Conservation (phyloP, 768 basidiomycete species). For the Trametes meyenii region DNA sequence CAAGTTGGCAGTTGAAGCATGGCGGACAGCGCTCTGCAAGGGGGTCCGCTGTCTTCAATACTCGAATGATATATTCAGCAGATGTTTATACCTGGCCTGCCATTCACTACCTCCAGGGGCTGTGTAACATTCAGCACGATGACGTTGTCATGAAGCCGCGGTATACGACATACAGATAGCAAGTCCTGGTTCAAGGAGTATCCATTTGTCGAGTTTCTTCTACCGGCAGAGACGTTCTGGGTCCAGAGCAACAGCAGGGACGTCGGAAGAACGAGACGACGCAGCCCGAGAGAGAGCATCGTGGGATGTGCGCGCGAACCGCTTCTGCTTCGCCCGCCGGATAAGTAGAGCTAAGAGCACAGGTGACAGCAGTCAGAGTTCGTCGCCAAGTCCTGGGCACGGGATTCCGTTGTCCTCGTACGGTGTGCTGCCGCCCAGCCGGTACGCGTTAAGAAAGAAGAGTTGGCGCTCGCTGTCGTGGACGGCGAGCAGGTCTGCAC, state of each 20-base stretch:
- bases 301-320: constrained; percentile 2
- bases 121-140: background rate
- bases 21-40: constrained; percentile 61
- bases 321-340: constrained; percentile 12
- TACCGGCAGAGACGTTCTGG: constrained; percentile 5
- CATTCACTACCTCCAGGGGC: constrained; percentile 19
- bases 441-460: background rate
- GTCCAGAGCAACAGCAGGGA: constrained; percentile 12
- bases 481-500: constrained; percentile 1
- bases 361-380: constrained; percentile 17
- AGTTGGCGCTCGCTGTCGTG: constrained; percentile 8
- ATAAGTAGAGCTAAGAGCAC: background rate
- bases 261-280: constrained; percentile 12
- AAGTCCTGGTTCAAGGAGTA: constrained; percentile 11
- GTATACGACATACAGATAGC: constrained; percentile 15
- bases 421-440: background rate
- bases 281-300: constrained; percentile 16
- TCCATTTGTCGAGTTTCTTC: constrained; percentile 7
- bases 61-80: too few relatives aligned
- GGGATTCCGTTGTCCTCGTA: background rate
- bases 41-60: background rate
- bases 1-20: constrained; percentile 96
- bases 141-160: background rate
- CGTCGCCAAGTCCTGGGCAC: background rate
- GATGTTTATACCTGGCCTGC: constrained; percentile 17